Conservation (phyloP, 768 basidiomycete species). For the Hericium rajendrae region DNA sequence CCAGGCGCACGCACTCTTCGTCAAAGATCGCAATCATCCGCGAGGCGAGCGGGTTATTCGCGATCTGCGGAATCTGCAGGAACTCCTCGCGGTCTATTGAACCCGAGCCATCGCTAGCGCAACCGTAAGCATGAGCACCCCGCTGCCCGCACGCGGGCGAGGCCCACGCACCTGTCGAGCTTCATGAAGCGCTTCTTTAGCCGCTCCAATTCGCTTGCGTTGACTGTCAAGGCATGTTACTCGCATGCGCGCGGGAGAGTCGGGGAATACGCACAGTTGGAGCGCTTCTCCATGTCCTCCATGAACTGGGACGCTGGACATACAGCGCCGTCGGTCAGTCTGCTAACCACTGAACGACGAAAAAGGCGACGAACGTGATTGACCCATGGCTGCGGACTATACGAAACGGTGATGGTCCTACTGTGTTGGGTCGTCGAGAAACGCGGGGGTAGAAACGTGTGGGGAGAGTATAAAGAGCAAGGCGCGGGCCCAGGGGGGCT, state of each 20-base stretch:
- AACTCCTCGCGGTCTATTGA: conserved; percentile 99
- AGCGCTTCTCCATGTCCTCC: conserved; percentile 94
- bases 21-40: conserved; percentile 99
- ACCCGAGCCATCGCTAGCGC: conserved; percentile 81
- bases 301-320: conserved; percentile 81
- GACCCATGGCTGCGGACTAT: conserved; percentile 50
- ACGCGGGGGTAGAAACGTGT: not conserved
- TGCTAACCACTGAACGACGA: not conserved
- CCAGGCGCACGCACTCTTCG: conserved; percentile 69
- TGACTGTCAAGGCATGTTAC: conserved; percentile 50
- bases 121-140: not conserved
- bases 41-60: conserved; percentile 91
- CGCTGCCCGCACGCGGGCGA: not conserved
- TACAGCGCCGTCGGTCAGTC: conserved; percentile 1
- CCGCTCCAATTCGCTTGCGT: conserved; percentile 84
- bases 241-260: not conserved
- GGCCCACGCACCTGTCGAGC: conserved; percentile 67
- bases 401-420: not conserved
- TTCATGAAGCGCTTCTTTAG: conserved; percentile 99
- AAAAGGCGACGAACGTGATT: conserved; percentile 54
- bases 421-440: not conserved
- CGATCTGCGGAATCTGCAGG: conserved; percentile 97
- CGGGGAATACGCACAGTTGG: conserved; percentile 72
- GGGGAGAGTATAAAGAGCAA: not conserved
- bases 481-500: not conserved